These are phyloP conservation scores for Aureobasidium sp. DNA, from an alignment of 2,329 filamentous ascomycete species.

Conservation along the genomic window DNA sequence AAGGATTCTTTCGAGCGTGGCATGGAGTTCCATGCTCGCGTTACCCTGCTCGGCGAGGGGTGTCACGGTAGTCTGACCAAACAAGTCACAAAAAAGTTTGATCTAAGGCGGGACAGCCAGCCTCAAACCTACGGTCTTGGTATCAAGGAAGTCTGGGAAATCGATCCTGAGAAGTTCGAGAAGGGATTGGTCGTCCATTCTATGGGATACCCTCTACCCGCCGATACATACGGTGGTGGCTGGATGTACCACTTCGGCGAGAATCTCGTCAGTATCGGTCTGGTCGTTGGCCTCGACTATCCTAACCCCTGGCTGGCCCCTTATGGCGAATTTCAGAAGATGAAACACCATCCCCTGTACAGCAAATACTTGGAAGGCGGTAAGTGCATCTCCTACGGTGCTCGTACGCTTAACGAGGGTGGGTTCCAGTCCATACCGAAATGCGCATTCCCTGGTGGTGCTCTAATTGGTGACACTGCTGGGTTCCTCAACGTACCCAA, in stretches of 20 bases:
- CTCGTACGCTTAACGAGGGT: slow-evolving; percentile 83
- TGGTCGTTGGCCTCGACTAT: slow-evolving; percentile 92
- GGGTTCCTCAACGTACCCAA: slow-evolving; percentile 97
- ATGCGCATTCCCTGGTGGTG: slow-evolving; percentile 90
- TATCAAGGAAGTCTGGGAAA: slow-evolving; percentile 95
- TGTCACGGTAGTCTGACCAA: slow-evolving; percentile 95
- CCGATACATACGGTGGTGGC: slow-evolving; percentile 89
- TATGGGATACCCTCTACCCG: slow-evolving; percentile 83
- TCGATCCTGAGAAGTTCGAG: slow-evolving; percentile 84
- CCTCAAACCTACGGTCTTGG: slow-evolving; percentile 93
- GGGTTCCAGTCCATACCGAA: slow-evolving; percentile 98
- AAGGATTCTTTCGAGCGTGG: slow-evolving; percentile 91
- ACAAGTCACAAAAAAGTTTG: slow-evolving; percentile 89
- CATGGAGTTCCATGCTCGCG: slow-evolving; percentile 94
- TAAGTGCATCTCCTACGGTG: slow-evolving; percentile 95
- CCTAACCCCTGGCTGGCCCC: slow-evolving; percentile 93
- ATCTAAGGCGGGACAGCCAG: slow-evolving; percentile 79
- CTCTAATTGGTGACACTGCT: slow-evolving; percentile 89
- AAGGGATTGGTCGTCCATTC: slow-evolving; percentile 80
- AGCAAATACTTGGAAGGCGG: slow-evolving; percentile 80
- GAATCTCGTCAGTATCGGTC: slow-evolving; percentile 83
- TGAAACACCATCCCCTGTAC: slow-evolving; percentile 96
- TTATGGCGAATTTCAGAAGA: slow-evolving; percentile 94
- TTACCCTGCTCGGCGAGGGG: slow-evolving; percentile 88
- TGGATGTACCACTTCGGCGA: slow-evolving; percentile 99